Conservation (phyloP, 768 basidiomycete species). For the Termitomyces heimii region DNA sequence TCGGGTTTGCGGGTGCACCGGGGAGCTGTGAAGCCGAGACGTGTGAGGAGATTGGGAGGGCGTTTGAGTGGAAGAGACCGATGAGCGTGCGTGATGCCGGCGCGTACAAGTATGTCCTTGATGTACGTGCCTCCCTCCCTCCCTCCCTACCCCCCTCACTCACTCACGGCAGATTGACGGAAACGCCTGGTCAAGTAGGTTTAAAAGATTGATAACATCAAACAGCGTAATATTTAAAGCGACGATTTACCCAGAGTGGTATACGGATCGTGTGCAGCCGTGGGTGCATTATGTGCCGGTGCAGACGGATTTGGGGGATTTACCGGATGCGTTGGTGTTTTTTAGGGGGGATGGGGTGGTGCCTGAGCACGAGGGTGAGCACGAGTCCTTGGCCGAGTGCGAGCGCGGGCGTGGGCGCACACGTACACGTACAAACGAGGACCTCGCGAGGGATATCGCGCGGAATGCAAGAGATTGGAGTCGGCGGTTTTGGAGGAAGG, state of each 20-base stretch:
- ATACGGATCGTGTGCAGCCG: constrained; percentile 39
- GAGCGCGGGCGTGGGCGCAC: constrained; percentile 44
- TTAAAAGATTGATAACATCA: constrained; percentile 54
- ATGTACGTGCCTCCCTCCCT: constrained; percentile 38
- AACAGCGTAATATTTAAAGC: constrained; percentile 58
- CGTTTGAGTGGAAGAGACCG: constrained; percentile 40
- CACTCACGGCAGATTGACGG: constrained; percentile 38
- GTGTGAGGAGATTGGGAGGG: constrained; percentile 34
- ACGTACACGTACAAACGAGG: too few relatives aligned
- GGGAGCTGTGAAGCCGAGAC: constrained; percentile 32
- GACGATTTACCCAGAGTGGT: constrained; percentile 63
- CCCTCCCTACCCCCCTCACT: too few relatives aligned
- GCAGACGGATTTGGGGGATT: constrained; percentile 53
- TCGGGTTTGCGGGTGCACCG: constrained; percentile 34
- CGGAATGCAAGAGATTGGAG: constrained; percentile 52
- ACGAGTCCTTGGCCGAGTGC: too few relatives aligned
- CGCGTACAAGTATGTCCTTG: constrained; percentile 54
- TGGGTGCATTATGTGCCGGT: constrained; percentile 76
- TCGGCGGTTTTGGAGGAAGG: constrained; percentile 47
- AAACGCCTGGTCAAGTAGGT: constrained; percentile 59
- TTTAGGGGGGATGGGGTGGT: too few relatives aligned
- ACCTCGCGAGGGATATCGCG: constrained; percentile 51
- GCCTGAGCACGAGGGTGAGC: too few relatives aligned
- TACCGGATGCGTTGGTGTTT: constrained; percentile 68
- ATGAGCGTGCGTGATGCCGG: constrained; percentile 36